Evolutionary conservation across 2,329 filamentous ascomycete species (phyloP).

Genomic region (Chalara sp.): DNA sequence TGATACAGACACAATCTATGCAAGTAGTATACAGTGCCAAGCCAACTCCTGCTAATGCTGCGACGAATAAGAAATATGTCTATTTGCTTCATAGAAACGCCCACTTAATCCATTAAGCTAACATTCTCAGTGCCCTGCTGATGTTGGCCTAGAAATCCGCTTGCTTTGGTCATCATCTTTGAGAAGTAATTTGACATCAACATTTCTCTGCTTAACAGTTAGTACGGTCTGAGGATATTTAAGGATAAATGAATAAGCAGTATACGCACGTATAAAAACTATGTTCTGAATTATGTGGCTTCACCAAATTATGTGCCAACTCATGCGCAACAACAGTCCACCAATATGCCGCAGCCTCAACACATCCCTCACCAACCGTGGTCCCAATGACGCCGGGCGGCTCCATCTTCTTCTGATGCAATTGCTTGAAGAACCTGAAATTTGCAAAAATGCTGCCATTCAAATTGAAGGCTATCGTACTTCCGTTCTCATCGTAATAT

Average conservation of each 20-base stretch:
- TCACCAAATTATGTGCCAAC: conserved; percentile 86
- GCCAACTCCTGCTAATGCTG: no score
- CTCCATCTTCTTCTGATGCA: conserved; percentile 55
- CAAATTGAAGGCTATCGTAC: conserved; percentile 88
- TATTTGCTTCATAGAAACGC: no score
- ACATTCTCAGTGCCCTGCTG: neutral
- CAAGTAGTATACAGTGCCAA: no score
- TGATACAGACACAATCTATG: no score
- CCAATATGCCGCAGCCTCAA: conserved; percentile 79
- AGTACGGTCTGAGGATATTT: neutral
- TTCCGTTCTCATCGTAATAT: conserved; percentile 73
- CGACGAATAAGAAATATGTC: no score
- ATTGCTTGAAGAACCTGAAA: conserved; percentile 73
- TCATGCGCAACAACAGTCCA: conserved; percentile 96
- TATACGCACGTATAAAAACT: conserved; percentile 67
- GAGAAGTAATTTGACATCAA: conserved; percentile 73
- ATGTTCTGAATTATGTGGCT: conserved; percentile 69
- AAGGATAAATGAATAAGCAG: neutral
- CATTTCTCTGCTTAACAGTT: conserved; percentile 48
- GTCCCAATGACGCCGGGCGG: conserved; percentile 10
- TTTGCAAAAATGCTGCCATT: conserved; percentile 91
- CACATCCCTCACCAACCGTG: conserved; percentile 38
- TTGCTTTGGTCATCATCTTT: conserved; percentile 47
- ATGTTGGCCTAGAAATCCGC: conserved; percentile 3
- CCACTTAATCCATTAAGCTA: neutral